These are phyloP conservation scores for Phytopythium chamaehyphon DNA, from an alignment of 352 stramenopile species.

Conservation along the genomic window DNA sequence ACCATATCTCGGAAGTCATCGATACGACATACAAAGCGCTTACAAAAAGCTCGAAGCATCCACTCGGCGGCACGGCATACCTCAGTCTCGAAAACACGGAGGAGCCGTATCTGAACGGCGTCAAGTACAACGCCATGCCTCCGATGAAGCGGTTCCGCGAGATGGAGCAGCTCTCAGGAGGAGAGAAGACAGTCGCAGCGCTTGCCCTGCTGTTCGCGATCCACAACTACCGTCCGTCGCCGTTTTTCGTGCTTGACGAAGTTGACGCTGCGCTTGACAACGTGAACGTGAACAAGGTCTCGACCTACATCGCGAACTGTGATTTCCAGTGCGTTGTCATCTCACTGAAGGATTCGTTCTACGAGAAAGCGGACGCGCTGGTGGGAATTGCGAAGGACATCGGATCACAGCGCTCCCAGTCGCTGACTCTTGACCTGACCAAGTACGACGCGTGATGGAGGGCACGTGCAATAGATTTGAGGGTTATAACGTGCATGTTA, in stretches of 20 bases:
- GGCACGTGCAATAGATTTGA: neutral
- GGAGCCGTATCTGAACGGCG: conserved; percentile 97
- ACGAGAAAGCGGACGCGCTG: conserved; percentile 92
- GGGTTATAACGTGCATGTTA: neutral
- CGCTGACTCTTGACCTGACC: conserved; percentile 80
- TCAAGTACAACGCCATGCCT: conserved; percentile 99
- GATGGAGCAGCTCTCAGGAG: conserved; percentile 98
- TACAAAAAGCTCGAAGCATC: conserved; percentile 97
- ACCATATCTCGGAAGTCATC: conserved; percentile 91
- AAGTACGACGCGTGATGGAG: conserved; percentile 35
- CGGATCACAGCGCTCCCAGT: conserved; percentile 58
- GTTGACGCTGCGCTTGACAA: conserved; percentile 99
- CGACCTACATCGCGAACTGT: conserved; percentile 94
- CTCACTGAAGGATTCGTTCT: conserved; percentile 98
- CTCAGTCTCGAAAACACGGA: conserved; percentile 84
- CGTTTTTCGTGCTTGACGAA: conserved; percentile 99
- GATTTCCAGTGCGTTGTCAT: conserved; percentile 98
- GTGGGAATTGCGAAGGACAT: conserved; percentile 91
- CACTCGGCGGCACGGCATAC: conserved; percentile 84
- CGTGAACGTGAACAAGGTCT: conserved; percentile 99
- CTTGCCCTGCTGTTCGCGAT: conserved; percentile 99
- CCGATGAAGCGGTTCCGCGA: conserved; percentile 99
- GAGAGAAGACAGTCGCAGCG: conserved; percentile 99
- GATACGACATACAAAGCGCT: conserved; percentile 97
- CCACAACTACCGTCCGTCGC: conserved; percentile 94